Evolutionary conservation across 768 basidiomycete genomes (phyloP).

Genomic region (Panaeolus papilionaceus): DNA sequence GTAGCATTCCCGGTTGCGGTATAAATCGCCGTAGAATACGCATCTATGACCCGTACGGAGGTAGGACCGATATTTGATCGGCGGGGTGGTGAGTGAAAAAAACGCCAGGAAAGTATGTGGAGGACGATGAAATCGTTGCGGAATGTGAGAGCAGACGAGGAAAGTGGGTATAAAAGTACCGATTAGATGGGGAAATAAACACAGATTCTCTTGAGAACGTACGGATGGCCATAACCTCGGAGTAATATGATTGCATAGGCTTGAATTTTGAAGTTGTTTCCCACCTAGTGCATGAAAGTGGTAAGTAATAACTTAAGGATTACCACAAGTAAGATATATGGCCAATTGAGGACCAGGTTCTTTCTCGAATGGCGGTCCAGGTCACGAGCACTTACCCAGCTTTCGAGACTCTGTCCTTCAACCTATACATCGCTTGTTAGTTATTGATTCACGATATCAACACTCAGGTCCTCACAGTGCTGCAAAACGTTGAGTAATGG

Average conservation of each 20-base stretch:
- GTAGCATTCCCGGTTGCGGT: slow-evolving; percentile 74
- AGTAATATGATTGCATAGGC: slow-evolving; percentile 85
- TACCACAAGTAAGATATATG: not conserved
- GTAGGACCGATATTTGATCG: not conserved
- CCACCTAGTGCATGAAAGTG: slow-evolving; percentile 53
- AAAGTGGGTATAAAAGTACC: not conserved
- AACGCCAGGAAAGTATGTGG: slow-evolving; percentile 6
- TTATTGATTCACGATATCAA: not conserved
- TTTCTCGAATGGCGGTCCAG: not conserved
- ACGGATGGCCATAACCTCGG: slow-evolving; percentile 77
- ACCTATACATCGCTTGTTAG: slow-evolving; percentile 39
- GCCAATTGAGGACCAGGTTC: not conserved
- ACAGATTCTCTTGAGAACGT: slow-evolving; percentile 34
- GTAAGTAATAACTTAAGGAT: slow-evolving; percentile 20
- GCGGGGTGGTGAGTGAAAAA: not conserved
- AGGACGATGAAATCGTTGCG: not conserved
- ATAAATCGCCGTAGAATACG: slow-evolving; percentile 88
- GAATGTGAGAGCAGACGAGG: not conserved
- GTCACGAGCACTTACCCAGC: slow-evolving; percentile 63
- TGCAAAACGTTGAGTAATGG: slow-evolving; percentile 32
- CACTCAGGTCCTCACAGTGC: slow-evolving; percentile 57
- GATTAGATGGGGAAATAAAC: slow-evolving; percentile 10
- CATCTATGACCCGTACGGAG: slow-evolving; percentile 52
- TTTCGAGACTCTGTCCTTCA: slow-evolving; percentile 77
- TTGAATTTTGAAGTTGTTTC: slow-evolving; percentile 74